Percentiles rank a stretch among this genome's conserved stretches.
phyloP scores from a whole-genome alignment of 306 rosid species.

The Prunus fruticosa region DNA sequence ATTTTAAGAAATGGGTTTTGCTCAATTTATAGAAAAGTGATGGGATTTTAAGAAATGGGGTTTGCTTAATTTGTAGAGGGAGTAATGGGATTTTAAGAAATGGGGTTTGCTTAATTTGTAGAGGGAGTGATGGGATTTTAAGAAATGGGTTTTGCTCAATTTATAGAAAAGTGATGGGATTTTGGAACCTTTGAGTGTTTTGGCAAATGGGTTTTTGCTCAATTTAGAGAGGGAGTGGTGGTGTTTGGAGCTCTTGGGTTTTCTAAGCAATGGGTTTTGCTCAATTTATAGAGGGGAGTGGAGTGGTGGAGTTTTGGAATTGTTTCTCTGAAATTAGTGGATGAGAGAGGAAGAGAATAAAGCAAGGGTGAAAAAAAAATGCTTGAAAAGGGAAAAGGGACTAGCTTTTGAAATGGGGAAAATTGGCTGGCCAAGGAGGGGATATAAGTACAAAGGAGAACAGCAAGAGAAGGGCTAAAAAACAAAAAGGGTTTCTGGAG shows the following conservation, averaged over 20 bases:
- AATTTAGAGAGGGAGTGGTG: not conserved
- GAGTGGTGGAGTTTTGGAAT: not conserved
- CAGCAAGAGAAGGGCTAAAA: conserved; percentile 25
- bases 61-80: too few species aligned
- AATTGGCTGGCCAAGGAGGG: conserved; percentile 41
- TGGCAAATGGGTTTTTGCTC: not conserved
- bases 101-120: not conserved
- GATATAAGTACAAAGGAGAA: conserved; percentile 46
- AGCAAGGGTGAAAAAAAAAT: not conserved
- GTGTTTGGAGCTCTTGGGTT: conserved; percentile 2
- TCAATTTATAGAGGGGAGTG: conserved; percentile 41
- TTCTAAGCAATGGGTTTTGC: conserved; percentile 1
- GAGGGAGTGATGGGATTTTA: not conserved
- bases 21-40: not conserved
- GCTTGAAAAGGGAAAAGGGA: not conserved
- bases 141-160: not conserved
- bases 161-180: not conserved
- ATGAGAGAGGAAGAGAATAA: conserved; percentile 12
- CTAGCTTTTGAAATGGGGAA: conserved; percentile 21
- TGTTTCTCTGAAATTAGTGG: conserved; percentile 6
- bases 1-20: not conserved
- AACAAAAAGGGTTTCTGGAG: conserved; percentile 43
- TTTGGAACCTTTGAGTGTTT: not conserved
- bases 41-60: too few species aligned
- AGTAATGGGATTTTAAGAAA: too few species aligned